Conservation (phyloP, 78 protist genomes). For the Dictyostelium purpureum region DNA sequence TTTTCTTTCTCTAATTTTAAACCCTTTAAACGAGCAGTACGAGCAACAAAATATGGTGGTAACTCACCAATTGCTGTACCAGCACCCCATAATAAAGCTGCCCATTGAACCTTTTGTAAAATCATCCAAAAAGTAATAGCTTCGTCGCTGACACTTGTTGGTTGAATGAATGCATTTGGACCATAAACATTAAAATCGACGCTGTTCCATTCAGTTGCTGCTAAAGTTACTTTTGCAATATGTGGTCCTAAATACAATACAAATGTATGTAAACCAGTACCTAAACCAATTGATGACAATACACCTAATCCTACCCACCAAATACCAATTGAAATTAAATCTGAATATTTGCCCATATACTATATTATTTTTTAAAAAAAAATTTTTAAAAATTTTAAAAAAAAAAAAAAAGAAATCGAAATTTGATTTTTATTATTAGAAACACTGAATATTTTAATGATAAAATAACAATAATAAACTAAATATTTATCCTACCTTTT, state of each 20-base stretch:
- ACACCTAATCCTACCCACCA: constrained; percentile 83
- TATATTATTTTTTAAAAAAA: neutral
- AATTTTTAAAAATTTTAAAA: neutral
- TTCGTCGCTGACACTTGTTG: neutral
- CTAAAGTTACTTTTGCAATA: constrained; percentile 86
- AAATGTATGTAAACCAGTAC: constrained; percentile 88
- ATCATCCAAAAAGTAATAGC: constrained; percentile 41
- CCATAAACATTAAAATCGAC: constrained; percentile 58
- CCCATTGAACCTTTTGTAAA: constrained; percentile 52
- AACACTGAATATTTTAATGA: neutral
- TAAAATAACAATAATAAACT: neutral
- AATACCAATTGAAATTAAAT: constrained; percentile 25
- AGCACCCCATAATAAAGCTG: constrained; percentile 88
- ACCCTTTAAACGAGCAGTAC: constrained; percentile 66
- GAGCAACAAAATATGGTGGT: constrained; percentile 91
- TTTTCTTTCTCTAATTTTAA: constrained; percentile 41
- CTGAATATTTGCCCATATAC: constrained; percentile 44
- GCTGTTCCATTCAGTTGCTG: constrained; percentile 81
- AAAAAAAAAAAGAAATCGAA: too few relatives aligned
- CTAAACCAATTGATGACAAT: constrained; percentile 58
- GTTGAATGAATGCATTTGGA: constrained; percentile 56
- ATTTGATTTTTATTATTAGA: too few relatives aligned
- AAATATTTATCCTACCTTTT: neutral
- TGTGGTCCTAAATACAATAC: constrained; percentile 85
- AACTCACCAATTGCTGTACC: constrained; percentile 94